Conservation (phyloP, 192 early-diverging fungal species). For the Powellomyces hirtus region DNA sequence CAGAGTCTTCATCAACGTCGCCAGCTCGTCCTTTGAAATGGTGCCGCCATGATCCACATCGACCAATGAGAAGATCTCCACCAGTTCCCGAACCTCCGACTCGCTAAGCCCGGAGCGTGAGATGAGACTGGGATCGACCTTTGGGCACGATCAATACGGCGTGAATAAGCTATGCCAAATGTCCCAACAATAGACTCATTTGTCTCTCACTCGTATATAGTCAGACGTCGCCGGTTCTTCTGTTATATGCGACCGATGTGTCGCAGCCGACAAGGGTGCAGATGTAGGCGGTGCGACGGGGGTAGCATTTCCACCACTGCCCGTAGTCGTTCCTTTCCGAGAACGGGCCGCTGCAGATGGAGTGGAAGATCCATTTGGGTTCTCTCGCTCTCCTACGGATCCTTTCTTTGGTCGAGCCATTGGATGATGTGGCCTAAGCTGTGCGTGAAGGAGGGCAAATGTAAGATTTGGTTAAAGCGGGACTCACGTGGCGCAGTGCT, state of each 20-base stretch:
- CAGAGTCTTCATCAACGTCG: conserved; percentile 52
- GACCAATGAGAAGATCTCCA: conserved; percentile 57
- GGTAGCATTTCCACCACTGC: neutral
- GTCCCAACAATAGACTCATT: neutral
- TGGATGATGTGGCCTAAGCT: too few species aligned
- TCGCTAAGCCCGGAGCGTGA: conserved; percentile 38
- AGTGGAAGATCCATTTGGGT: too few species aligned
- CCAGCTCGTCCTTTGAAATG: conserved; percentile 51
- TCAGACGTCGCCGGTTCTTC: conserved; percentile 22
- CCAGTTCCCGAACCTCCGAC: conserved; percentile 47
- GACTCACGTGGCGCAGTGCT: too few species aligned
- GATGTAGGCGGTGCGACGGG: neutral
- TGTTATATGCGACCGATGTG: neutral
- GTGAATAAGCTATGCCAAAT: neutral
- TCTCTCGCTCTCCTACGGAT: too few species aligned
- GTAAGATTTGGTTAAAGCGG: too few species aligned
- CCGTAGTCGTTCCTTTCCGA: too few species aligned
- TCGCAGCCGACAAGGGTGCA: neutral
- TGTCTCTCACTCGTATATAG: conserved; percentile 23
- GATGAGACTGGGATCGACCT: conserved; percentile 42
- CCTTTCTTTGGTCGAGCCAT: too few species aligned
- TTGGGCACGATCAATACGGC: too few species aligned
- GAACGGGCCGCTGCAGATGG: too few species aligned
- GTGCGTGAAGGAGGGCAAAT: too few species aligned
- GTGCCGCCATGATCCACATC: conserved; percentile 57